A percentile compares a stretch with the other conserved stretches of the same genome.
phyloP scores from a whole-genome alignment of 2,329 filamentous ascomycete species.

The Lachnellula occidentalis region DNA sequence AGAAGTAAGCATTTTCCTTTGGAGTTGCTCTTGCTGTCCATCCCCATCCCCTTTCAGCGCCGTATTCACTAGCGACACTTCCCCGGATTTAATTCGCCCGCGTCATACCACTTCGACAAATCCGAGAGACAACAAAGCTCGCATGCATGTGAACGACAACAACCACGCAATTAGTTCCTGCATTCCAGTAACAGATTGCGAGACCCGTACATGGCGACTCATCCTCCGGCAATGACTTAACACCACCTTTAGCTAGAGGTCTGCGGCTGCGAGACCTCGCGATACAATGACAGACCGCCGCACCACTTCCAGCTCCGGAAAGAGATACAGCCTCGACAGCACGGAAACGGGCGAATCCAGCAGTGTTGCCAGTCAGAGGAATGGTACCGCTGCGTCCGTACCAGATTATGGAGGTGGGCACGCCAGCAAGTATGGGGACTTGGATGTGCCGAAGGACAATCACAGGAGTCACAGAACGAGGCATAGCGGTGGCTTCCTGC shows the following conservation, averaged over 20 bases:
- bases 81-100: too few relatives aligned
- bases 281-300: conserved; percentile 26
- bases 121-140: too few relatives aligned
- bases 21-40: too few relatives aligned
- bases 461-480: conserved; percentile 27
- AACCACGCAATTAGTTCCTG: too few relatives aligned
- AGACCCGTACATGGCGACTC: too few relatives aligned
- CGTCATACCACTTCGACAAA: too few relatives aligned
- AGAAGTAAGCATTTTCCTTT: too few relatives aligned
- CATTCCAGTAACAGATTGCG: too few relatives aligned
- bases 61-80: too few relatives aligned
- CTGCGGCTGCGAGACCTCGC: conserved; percentile 1
- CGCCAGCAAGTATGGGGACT: background rate
- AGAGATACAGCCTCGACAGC: conserved; percentile 33
- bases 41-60: too few relatives aligned
- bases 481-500: conserved; percentile 28
- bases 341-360: conserved; percentile 44
- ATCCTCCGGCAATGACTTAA: conserved; percentile 10
- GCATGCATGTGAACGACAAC: too few relatives aligned
- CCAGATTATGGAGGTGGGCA: conserved; percentile 1
- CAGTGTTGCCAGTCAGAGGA: conserved; percentile 30
- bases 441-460: conserved; percentile 12
- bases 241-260: conserved; percentile 4
- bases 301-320: conserved; percentile 16
- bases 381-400: conserved; percentile 14